Evolutionary conservation across 768 basidiomycete species (phyloP).

Genomic region (Tephrocybe sp.): DNA sequence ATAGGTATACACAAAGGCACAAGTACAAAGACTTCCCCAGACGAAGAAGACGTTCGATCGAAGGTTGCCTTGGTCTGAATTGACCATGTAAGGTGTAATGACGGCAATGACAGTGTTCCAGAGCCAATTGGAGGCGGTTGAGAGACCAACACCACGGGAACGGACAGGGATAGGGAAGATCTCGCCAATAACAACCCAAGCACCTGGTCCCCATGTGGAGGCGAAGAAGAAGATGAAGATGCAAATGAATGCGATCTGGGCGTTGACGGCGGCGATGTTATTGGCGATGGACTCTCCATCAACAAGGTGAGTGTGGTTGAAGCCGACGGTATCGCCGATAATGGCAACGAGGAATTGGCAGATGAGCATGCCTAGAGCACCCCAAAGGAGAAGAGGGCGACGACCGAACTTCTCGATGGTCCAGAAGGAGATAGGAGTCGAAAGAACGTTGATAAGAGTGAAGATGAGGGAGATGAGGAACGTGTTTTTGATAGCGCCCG

Average conservation of each 20-base stretch:
- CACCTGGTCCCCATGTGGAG: too few species aligned
- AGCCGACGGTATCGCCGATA: constrained; percentile 52
- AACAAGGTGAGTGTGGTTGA: too few species aligned
- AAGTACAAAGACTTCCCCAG: too few species aligned
- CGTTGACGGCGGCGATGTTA: constrained; percentile 54
- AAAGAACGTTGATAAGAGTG: constrained; percentile 74
- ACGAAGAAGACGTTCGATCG: too few species aligned
- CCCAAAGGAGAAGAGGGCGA: constrained; percentile 74
- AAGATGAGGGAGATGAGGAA: constrained; percentile 70
- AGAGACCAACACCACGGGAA: too few species aligned
- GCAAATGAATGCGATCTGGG: constrained; percentile 58
- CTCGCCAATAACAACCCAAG: too few species aligned
- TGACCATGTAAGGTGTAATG: too few species aligned
- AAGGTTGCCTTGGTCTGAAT: too few species aligned
- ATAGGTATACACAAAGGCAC: too few species aligned
- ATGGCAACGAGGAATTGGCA: constrained; percentile 78
- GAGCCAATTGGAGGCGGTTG: too few species aligned
- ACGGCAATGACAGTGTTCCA: too few species aligned
- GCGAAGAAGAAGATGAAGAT: constrained; percentile 40
- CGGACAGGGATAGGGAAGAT: too few species aligned
- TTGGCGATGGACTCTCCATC: constrained; percentile 14
- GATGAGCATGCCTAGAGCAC: constrained; percentile 81
- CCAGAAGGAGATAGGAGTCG: constrained; percentile 82
- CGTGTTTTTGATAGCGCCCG: constrained; percentile 47
- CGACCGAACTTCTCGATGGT: constrained; percentile 84